A percentile compares a stretch with the other conserved stretches of the same genome.
These are phyloP conservation scores for Cladosporium austrohemisphaericum DNA, from an alignment of 2,329 filamentous ascomycete species.

Conservation along the genomic window DNA sequence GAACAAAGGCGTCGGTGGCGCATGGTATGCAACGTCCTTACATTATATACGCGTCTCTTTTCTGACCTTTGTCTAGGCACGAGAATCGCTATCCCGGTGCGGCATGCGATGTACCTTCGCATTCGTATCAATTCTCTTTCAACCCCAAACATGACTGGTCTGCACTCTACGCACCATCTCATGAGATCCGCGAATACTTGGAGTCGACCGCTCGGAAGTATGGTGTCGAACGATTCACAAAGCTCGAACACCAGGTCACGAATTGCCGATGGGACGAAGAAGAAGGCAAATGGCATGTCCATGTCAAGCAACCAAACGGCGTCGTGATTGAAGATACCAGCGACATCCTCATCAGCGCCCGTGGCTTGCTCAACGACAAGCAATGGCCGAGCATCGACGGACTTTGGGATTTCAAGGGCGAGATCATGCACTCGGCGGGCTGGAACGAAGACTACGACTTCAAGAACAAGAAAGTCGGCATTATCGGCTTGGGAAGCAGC, in stretches of 20 bases:
- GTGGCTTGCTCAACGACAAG: conserved; percentile 51
- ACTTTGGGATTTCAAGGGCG: conserved; percentile 49
- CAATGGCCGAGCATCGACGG: conserved; percentile 53
- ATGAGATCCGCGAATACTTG: conserved; percentile 95
- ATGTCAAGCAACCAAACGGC: conserved; percentile 32
- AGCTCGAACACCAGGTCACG: conserved; percentile 35
- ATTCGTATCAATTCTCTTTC: conserved; percentile 44
- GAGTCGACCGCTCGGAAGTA: conserved; percentile 89
- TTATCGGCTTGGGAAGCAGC: conserved; percentile 25
- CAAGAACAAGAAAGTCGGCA: conserved; percentile 22
- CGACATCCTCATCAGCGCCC: conserved; percentile 48
- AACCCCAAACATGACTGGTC: conserved; percentile 42
- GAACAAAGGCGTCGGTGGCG: conserved; percentile 37
- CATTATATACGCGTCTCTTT: background rate
- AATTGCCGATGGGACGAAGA: conserved; percentile 34
- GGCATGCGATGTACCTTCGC: conserved; percentile 42
- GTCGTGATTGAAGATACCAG: conserved; percentile 34
- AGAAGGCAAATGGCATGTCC: conserved; percentile 36
- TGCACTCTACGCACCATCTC: conserved; percentile 45
- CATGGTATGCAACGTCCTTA: background rate
- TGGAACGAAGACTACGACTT: conserved; percentile 47
- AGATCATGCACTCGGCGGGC: conserved; percentile 53
- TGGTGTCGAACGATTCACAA: conserved; percentile 63
- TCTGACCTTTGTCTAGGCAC: conserved; percentile 34
- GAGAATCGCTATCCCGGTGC: conserved; percentile 43